A percentile compares a stretch with the other conserved stretches of the same genome.
Conservation (phyloP, 2,329 filamentous ascomycete genomes). For the Elsinoe australis region DNA sequence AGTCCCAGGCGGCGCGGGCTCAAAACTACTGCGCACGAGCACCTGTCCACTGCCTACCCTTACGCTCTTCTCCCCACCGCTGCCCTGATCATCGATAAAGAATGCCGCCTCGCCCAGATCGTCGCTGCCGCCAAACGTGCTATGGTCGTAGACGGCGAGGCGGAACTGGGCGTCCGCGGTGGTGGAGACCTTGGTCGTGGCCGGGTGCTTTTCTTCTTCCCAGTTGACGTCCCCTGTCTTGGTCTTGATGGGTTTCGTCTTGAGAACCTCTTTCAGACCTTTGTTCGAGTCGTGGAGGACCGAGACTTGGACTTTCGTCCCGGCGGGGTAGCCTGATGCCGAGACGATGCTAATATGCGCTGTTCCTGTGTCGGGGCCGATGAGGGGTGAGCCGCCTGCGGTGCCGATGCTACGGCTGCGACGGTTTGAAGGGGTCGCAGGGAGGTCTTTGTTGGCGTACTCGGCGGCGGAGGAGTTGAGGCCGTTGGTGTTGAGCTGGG, state of each 20-base stretch:
- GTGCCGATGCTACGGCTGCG: conserved; percentile 42
- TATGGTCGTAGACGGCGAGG: conserved; percentile 75
- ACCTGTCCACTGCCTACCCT: conserved; percentile 70
- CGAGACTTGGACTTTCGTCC: conserved; percentile 31
- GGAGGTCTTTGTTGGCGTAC: conserved; percentile 22
- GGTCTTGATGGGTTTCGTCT: conserved; percentile 84
- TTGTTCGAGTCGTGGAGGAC: conserved; percentile 43
- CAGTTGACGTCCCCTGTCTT: conserved; percentile 58
- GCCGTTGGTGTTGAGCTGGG: conserved; percentile 16
- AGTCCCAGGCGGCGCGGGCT: conserved; percentile 25
- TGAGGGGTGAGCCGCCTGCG: conserved; percentile 35
- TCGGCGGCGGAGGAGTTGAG: conserved; percentile 12
- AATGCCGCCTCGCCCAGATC: conserved; percentile 79
- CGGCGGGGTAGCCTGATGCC: conserved; percentile 63
- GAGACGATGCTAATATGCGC: conserved; percentile 75
- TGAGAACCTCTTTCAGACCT: conserved; percentile 69
- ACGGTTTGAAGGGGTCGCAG: conserved; percentile 34
- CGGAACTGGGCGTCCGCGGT: conserved; percentile 80
- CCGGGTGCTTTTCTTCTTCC: conserved; percentile 48
- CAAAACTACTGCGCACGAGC: conserved; percentile 65
- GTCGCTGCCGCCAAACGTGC: conserved; percentile 75
- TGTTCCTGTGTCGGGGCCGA: conserved; percentile 57
- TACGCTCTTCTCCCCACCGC: conserved; percentile 60
- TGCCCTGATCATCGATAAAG: conserved; percentile 75
- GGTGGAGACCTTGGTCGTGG: conserved; percentile 71